Evolutionary conservation across 1,139 yeast species (phyloP).

Genomic region (Protomyces pachydermus): DNA sequence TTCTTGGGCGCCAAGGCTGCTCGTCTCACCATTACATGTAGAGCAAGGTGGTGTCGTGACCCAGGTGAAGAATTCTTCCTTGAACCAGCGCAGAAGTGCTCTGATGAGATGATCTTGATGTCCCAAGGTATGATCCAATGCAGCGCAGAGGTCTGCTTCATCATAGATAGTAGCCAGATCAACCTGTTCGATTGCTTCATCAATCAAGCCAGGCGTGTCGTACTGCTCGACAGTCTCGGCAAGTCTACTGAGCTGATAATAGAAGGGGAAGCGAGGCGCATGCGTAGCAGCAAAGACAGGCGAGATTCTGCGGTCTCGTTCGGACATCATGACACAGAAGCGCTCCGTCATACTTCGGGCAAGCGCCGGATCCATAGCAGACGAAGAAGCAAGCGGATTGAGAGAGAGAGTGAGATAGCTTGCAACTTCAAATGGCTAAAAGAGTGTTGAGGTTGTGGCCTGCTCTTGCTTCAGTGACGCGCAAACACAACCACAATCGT

Average conservation of each 20-base stretch:
- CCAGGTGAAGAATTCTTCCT: constrained; percentile 77
- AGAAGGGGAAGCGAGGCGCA: neutral
- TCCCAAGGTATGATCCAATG: constrained; percentile 42
- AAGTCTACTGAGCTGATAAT: neutral
- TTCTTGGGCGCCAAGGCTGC: constrained; percentile 38
- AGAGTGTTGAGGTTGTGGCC: too few species aligned
- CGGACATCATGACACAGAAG: neutral
- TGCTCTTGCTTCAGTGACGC: neutral
- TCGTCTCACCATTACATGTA: constrained; percentile 49
- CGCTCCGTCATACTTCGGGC: neutral
- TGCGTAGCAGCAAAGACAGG: neutral
- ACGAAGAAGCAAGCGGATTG: neutral
- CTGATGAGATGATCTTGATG: constrained; percentile 67
- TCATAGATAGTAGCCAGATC: constrained; percentile 41
- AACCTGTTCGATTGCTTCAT: constrained; percentile 42
- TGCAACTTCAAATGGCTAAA: too few species aligned
- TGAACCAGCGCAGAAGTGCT: constrained; percentile 69
- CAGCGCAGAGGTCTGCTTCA: constrained; percentile 42
- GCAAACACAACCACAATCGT: neutral
- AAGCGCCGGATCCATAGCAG: neutral
- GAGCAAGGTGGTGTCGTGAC: constrained; percentile 65
- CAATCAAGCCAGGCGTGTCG: constrained; percentile 40
- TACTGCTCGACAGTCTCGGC: constrained; percentile 33
- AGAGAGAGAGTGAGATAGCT: neutral
- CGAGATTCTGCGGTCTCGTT: neutral